Base-by-base conservation (phyloP, 176 grass and related monocot genomes). In the Ampelocalamus luodianensis region DNA sequence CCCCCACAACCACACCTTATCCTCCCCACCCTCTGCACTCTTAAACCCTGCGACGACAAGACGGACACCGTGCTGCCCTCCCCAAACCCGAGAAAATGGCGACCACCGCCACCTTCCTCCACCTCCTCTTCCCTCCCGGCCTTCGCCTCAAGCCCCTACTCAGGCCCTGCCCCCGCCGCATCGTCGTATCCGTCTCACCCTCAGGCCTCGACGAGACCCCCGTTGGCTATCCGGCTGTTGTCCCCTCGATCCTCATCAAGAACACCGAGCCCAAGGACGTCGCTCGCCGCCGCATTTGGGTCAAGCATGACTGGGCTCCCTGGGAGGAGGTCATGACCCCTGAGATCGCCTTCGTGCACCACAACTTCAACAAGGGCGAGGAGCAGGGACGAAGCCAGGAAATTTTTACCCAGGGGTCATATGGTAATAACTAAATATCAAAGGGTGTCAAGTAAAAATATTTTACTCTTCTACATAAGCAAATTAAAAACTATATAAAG, bases 311-410 rank as follows among this genome's bases (percentile, higher is more conserved):
- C 1, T 98, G 96, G 96, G 93, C 96, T 0, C 96, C 93, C 0
- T 98, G 96, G 96, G 96, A 98, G 89, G 92, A 98, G 81, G 16
- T 91, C 4, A 87, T 98, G 79, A 93, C 85, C 36, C 91, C 89
- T 10, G 93, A 98, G 89, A 91, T 90, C 3, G 93, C 92, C 16
- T 98, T 98, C 82, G 96, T 93, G 46, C 89, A 89, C 16, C 85
- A 92, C 83, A 93, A 91, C 76, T 89, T 98, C 16, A 94, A 98
- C 70, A 93, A 98, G 82, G 96, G 96, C 29, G 0, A 29, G 29
- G 29, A 29, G 29, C 29, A 29, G 29, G 29, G 29, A 29, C 29
- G 29, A 1, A 29, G 0, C 29, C 29, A 29, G 29, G 1, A 29
- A 29, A 29, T 29, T 29, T 29, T 29, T 29, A 29, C 29, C 29